Evolutionary conservation across 1,139 yeast genomes (phyloP).

Genomic region (Geotrichum bryndzae): DNA sequence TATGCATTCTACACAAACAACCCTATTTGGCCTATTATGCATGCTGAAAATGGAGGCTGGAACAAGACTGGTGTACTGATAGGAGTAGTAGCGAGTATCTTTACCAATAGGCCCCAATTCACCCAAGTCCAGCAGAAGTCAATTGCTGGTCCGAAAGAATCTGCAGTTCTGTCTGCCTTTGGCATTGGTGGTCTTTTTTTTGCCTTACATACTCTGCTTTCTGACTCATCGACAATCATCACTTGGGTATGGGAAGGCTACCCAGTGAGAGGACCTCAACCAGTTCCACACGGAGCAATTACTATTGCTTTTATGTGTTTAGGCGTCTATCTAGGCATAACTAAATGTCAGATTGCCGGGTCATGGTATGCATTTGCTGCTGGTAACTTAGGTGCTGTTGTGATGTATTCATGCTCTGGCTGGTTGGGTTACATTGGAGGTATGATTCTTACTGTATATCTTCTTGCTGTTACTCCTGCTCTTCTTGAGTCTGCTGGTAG

Average conservation of each 20-base stretch:
- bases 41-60: constrained; percentile 78
- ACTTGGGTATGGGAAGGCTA: constrained; percentile 95
- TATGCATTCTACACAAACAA: constrained; percentile 76
- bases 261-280: constrained; percentile 80
- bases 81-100: constrained; percentile 57
- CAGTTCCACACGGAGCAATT: constrained; percentile 79
- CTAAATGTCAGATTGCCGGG: constrained; percentile 31
- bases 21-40: constrained; percentile 96
- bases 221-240: constrained; percentile 79
- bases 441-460: constrained; percentile 53
- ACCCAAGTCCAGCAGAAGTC: constrained; percentile 23
- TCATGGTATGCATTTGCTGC: constrained; percentile 4
- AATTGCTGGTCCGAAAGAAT: constrained; percentile 28
- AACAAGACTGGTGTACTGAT: constrained; percentile 64
- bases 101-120: constrained; percentile 41
- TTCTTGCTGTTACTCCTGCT: constrained; percentile 58
- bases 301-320: constrained; percentile 53
- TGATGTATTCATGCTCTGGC: constrained; percentile 49
- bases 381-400: constrained; percentile 40
- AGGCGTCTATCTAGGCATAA: constrained; percentile 50
- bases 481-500: constrained; percentile 54
- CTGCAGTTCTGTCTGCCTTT: constrained; percentile 46
- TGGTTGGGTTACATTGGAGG: constrained; percentile 90
- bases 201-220: constrained; percentile 64
- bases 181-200: constrained; percentile 79